Base-by-base conservation (phyloP, 208 protist genomes). In the Leishmania guyanensis region DNA sequence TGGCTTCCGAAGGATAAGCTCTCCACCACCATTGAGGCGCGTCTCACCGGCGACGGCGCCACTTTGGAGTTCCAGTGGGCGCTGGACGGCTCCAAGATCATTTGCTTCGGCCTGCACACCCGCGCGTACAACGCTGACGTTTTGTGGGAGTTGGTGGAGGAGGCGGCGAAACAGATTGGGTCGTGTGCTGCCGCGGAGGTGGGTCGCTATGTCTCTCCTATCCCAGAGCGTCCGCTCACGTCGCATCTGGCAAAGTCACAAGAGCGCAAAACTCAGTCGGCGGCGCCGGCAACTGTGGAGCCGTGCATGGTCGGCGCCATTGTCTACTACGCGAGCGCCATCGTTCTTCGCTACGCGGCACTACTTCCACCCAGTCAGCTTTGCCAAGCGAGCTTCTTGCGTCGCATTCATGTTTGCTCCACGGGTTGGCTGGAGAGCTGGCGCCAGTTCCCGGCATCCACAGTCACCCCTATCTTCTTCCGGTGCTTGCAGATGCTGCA, bases 241-340 rank as follows among this genome's bases (percentile, higher is more conserved):
- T 75, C 74, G 29, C 72, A 66, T 58, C 68, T 73, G 36, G 66
- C 76, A 14, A 65, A 54, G 46, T 48, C 60, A 22, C 29, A 43
- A 9, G 50, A 14, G 29, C 54, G 48, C 4, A 12, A 48, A 33
- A 10, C 16, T 22, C 73, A 36, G 16, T 46, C 53, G 20, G 72
- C 71, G 16, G 68, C 26, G 39, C 3, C 68, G 29, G 64, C 50
- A 9, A 39, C 68, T 6, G 76, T 48, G 6, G 80, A 91, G 86
- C 75, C 78, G 16, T 85, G 80, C 75, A 54, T 89, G 64, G 74
- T 91, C 46, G 84, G 86, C n/a, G 93, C 90, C n/a, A 81, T 97
- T 16, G 75, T 93, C 4, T 92, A 93, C 82, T 96, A 94, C 84
- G 89, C 92, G 16, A 96, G 91, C 75, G 86, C 88, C 46, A 78